These are phyloP conservation scores for Lotmaria passim DNA, from an alignment of 208 protist genomes.

Conservation along the genomic window DNA sequence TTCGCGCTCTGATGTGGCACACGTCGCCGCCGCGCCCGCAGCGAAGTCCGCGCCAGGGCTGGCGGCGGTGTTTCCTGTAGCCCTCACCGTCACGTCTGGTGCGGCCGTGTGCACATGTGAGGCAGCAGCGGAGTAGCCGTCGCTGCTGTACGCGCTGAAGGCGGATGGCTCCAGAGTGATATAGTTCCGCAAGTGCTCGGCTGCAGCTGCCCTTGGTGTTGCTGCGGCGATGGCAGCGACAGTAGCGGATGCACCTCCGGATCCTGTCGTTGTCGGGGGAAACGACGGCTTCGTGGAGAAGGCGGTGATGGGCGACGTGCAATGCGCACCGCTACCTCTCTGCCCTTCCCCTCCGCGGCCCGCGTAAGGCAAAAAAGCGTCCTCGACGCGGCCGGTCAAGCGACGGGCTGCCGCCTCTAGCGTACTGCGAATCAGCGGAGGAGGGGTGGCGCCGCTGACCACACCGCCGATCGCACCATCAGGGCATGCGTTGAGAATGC, in stretches of 20 bases:
- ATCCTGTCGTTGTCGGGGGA: background rate
- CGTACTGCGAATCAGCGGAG: conserved; percentile 1
- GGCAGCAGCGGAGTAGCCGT: background rate
- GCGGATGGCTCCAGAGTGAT: conserved; percentile 4
- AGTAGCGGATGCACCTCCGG: no score
- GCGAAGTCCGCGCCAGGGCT: background rate
- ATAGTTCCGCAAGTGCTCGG: conserved; percentile 2
- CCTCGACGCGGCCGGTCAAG: conserved; percentile 16
- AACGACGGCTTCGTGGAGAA: background rate
- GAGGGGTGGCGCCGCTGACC: background rate
- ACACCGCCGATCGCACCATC: background rate
- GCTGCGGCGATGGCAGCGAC: no score
- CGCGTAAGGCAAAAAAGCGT: conserved; percentile 17
- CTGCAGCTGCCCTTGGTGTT: no score
- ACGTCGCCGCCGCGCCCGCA: background rate
- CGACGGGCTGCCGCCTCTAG: conserved; percentile 2
- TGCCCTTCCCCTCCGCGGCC: background rate
- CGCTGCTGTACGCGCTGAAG: background rate
- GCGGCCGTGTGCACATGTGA: conserved; percentile 8
- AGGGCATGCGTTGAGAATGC: background rate
- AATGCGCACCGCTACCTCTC: background rate
- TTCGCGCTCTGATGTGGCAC: background rate
- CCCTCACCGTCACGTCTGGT: background rate
- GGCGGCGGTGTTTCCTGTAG: background rate
- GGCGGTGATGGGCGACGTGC: background rate